A percentile compares a stretch with the other conserved stretches of the same genome.
Evolutionary conservation across 306 rosid species (phyloP).

Genomic region (Begonia fuchsioides): DNA sequence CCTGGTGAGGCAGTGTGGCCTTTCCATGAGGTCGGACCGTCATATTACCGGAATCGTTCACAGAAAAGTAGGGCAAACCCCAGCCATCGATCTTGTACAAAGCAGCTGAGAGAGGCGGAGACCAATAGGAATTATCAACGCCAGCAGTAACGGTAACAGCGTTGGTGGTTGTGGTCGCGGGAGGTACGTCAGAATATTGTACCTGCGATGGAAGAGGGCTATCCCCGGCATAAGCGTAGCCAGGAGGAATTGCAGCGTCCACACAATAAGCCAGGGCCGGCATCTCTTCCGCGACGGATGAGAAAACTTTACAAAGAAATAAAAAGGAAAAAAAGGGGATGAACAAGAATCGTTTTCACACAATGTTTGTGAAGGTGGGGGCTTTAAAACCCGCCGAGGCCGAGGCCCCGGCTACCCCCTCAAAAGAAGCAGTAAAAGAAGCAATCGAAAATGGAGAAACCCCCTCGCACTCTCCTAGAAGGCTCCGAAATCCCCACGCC

Average conservation of each 20-base stretch:
- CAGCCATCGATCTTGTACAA: slow-evolving; percentile 63
- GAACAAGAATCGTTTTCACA: background rate
- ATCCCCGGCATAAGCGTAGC: slow-evolving; percentile 48
- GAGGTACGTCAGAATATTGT: slow-evolving; percentile 28
- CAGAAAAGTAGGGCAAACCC: slow-evolving; percentile 66
- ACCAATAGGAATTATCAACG: slow-evolving; percentile 35
- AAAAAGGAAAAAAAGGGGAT: slow-evolving; percentile 17
- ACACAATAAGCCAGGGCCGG: slow-evolving; percentile 89
- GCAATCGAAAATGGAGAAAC: slow-evolving; percentile 28
- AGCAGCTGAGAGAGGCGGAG: slow-evolving; percentile 36
- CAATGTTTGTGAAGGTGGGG: slow-evolving; percentile 59
- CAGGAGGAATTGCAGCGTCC: slow-evolving; percentile 64
- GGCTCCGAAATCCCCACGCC: slow-evolving; percentile 53
- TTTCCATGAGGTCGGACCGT: slow-evolving; percentile 51
- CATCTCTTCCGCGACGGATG: slow-evolving; percentile 46
- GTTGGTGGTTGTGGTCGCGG: slow-evolving; percentile 7
- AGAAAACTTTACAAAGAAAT: background rate
- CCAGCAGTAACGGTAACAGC: slow-evolving; percentile 5
- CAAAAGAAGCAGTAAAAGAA: slow-evolving; percentile 54
- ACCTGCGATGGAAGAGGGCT: slow-evolving; percentile 55
- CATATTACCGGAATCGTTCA: slow-evolving; percentile 55
- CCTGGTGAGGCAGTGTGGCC: slow-evolving; percentile 61
- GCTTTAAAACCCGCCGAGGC: slow-evolving; percentile 99
- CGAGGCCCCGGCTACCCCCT: slow-evolving; percentile 99
- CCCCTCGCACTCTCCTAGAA: slow-evolving; percentile 22